A percentile compares a stretch with the other conserved stretches of the same genome.
Conservation (phyloP, 2,329 filamentous ascomycete species). For the Colletotrichum gigasporum region DNA sequence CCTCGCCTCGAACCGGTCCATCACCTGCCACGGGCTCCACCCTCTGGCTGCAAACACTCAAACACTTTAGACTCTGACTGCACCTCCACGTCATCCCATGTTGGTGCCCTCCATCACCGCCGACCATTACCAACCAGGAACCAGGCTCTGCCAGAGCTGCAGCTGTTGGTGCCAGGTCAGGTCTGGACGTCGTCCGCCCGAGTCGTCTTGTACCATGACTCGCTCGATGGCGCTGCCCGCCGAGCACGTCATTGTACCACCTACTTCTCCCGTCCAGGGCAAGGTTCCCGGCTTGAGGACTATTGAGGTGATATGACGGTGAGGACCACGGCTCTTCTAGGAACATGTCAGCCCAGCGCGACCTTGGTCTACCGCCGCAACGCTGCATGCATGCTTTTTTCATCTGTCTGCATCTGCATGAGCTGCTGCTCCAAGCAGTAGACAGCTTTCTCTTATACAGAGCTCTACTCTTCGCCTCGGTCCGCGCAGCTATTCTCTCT, state of each 20-base stretch:
- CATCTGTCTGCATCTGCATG: neutral
- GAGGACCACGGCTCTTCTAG: neutral
- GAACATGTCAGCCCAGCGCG: neutral
- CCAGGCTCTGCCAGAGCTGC: neutral
- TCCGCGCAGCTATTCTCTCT: neutral
- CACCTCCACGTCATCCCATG: neutral
- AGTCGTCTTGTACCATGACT: neutral
- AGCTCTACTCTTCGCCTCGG: neutral
- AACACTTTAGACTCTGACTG: constrained; percentile 14
- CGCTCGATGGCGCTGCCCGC: neutral
- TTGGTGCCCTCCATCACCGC: neutral
- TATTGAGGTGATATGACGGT: neutral
- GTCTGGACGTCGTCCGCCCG: neutral
- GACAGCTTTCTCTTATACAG: constrained; percentile 9
- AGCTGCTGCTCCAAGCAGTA: too few relatives aligned
- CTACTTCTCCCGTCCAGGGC: neutral
- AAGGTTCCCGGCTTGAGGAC: neutral
- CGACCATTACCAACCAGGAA: neutral
- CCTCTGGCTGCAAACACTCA: constrained; percentile 15
- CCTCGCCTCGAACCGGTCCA: neutral
- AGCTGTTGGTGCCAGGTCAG: constrained; percentile 1
- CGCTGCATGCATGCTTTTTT: neutral
- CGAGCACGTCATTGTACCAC: neutral
- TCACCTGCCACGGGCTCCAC: constrained; percentile 12
- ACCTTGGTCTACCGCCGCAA: neutral